Evolutionary conservation across 1,284 basidiomycete genomes (phyloP), one percentile per base, ranked within the genome.

Genomic region (Cystobasidium pallidum): DNA sequence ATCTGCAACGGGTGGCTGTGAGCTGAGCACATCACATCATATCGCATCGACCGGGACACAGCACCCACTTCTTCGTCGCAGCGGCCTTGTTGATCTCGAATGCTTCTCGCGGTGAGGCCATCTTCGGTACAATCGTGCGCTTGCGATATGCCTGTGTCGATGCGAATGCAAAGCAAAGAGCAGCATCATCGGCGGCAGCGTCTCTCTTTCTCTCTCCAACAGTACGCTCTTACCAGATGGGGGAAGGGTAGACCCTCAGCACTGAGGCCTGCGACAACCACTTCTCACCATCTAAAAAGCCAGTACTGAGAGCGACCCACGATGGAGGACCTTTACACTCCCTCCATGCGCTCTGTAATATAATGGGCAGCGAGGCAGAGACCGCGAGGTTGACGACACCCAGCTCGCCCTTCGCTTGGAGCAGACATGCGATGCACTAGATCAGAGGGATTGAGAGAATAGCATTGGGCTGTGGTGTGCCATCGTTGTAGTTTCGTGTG

Each of bases 1-100:
- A 85, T 75, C 84, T 71, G 61, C 15, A 28, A 17, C 17, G 3
- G 19, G 24, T 21, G 6, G n/a, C 8, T 8, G 34, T 30, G 15
- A 52, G 24, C 24, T n/a, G n/a, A n/a, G n/a, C n/a, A n/a, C n/a
- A n/a, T n/a, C n/a, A n/a, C n/a, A n/a, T n/a, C n/a, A n/a, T n/a
- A n/a, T n/a, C n/a, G n/a, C n/a, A n/a, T n/a, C n/a, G n/a, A n/a
- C 8, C 3, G 43, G 11, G n/a, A 19, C 43, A n/a, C 13, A 54
- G 26, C 39, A 66, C 68, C 17, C 36, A 71, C 68, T 57, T 71
- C 59, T 63, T 64, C 21, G 59, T 55, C 28, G 55, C 68, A 54
- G 68, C 68, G 2, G 68, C 59, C 36, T 63, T 64, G 61, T 71
- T 71, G 59, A 71, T 64, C 39, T 71, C 49, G 61, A 64, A 71